Base-by-base conservation (phyloP, 768 basidiomycete species). In the Psilocybe cyanescens region DNA sequence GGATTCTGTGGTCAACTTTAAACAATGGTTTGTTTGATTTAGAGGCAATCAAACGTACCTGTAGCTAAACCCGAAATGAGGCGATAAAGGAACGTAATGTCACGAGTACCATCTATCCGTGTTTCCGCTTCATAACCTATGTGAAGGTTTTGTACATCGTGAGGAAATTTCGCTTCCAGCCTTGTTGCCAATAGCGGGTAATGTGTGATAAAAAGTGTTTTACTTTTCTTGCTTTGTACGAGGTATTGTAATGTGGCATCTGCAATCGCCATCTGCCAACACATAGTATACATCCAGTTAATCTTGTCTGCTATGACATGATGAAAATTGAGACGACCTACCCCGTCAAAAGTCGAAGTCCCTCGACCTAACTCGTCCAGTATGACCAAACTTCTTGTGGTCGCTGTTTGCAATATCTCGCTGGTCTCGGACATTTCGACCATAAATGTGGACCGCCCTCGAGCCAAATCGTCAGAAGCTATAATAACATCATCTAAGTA, bases 381-480 rank as follows among this genome's bases (percentile, higher is more conserved):
- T 44, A 99, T 90, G 11, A 99, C 91, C 9, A 99, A 81, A 54
- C 92, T 94, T 31, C 82, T 82, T 3, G 81, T 73, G 0, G 94
- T 91, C 0, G 93, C 91, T 3, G 86, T 79, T 37, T 87, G 83
- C 12, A 99, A 75, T 59, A 98, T 95, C 68, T 97, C 93, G 67
- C 88, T 90, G 0, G 96, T 97, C 72, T 98, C 95, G 4, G 90
- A 82, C 82, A 99, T 89, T 74, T 99, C 97, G 3, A 98, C 93
- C 96, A 97, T 97, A 72, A 98, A 97, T 0, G 92, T 99, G 0
- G 95, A 97, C 7, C 93, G 86, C 0, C 95, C 95, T 41, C 90
- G 83, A 5, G 87, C 84, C 28, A 98, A 74, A 65, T 97, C 94
- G 71, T 99, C 97, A 8, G 87, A 90, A 0, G 97, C 97, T 90